Conservation (phyloP, 768 basidiomycete species). For the Leccinum arenicola region DNA sequence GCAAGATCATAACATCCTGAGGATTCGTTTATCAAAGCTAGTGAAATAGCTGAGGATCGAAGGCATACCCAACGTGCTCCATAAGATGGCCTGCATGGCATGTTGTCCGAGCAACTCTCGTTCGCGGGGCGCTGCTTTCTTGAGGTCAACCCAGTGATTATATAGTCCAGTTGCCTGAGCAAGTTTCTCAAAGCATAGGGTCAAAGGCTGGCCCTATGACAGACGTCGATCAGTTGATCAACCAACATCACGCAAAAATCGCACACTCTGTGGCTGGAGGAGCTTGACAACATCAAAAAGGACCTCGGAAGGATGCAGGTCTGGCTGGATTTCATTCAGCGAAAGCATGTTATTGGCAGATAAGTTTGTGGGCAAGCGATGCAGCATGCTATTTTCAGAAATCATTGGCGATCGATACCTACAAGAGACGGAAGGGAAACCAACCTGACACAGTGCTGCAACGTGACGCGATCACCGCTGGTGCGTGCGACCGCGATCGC, state of each 20-base stretch:
- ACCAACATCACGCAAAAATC: constrained; percentile 10
- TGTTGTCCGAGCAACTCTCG: constrained; percentile 71
- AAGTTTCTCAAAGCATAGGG: constrained; percentile 65
- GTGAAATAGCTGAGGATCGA: not conserved
- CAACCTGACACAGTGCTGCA: constrained; percentile 78
- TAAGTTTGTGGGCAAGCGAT: constrained; percentile 58
- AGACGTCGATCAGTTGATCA: constrained; percentile 12
- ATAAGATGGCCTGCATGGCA: constrained; percentile 69
- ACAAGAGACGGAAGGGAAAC: constrained; percentile 24
- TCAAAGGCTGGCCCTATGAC: constrained; percentile 65
- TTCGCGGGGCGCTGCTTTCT: constrained; percentile 46
- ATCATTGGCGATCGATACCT: constrained; percentile 13
- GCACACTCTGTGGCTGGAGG: constrained; percentile 61
- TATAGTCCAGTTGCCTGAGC: constrained; percentile 64
- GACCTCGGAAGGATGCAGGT: constrained; percentile 73
- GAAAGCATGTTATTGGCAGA: constrained; percentile 41
- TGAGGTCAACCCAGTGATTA: constrained; percentile 67
- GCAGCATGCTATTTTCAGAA: constrained; percentile 51
- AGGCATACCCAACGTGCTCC: constrained; percentile 62
- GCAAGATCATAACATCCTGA: constrained; percentile 68
- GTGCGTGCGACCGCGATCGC: constrained; percentile 77
- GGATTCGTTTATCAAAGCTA: constrained; percentile 8
- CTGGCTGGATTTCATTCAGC: constrained; percentile 72
- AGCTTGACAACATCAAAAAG: constrained; percentile 77
- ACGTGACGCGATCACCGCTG: constrained; percentile 63